Conservation (phyloP, 352 stramenopile species). For the Stephanocyclus meneghinianus region DNA sequence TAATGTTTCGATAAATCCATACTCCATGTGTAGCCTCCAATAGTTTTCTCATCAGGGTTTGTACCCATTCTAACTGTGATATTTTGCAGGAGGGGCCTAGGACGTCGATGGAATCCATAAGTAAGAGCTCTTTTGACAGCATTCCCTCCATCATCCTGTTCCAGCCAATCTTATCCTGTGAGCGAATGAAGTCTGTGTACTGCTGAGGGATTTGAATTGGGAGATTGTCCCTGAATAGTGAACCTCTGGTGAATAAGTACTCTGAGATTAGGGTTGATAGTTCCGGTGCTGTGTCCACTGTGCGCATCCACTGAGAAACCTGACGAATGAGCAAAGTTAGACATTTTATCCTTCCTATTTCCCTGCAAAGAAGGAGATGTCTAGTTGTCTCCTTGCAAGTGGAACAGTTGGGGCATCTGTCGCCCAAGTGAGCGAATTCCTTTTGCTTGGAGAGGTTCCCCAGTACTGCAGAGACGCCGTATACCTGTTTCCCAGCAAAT, state of each 20-base stretch:
- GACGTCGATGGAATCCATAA: no score
- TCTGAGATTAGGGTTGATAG: not conserved
- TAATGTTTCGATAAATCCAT: constrained; percentile 6
- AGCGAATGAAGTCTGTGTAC: not conserved
- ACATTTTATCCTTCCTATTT: not conserved
- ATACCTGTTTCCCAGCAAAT: constrained; percentile 7
- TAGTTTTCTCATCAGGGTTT: not conserved
- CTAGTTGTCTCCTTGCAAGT: not conserved
- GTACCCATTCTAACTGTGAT: not conserved
- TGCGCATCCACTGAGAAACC: not conserved
- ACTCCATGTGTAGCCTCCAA: not conserved
- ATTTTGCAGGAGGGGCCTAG: not conserved
- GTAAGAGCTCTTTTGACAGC: not conserved
- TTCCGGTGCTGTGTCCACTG: not conserved
- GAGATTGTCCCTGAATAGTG: not conserved
- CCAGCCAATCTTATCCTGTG: constrained; percentile 11
- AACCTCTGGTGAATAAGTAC: not conserved
- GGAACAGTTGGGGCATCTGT: constrained; percentile 4
- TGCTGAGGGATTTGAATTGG: not conserved
- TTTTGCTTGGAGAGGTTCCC: not conserved
- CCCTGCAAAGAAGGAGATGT: constrained; percentile 4
- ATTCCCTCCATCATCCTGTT: constrained; percentile 3
- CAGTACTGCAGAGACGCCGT: not conserved
- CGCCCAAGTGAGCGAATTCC: not conserved
- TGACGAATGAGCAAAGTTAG: not conserved